Evolutionary conservation across 495 filamentous ascomycete species (phyloP), one percentile per base, ranked within the genome.

Genomic region (Acidomyces sp.): DNA sequence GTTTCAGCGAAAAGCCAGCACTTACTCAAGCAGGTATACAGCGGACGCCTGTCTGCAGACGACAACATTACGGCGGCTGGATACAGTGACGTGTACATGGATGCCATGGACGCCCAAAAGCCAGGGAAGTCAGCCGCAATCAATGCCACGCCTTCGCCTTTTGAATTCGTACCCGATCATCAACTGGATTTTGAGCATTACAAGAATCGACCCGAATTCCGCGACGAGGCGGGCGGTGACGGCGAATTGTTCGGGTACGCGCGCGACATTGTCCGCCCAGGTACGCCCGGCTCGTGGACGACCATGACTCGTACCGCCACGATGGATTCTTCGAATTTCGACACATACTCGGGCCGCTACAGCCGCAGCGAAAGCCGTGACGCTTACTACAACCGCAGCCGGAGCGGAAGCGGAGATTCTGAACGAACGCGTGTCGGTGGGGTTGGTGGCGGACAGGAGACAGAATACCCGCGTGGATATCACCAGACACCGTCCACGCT

Each of bases 181-280:
- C 75, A 85, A n/a, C 80, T 95, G 48, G 88, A 97, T 53, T 95
- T 96, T 54, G 75, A 77, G 34, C 86, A 86, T 60, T 95, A 74
- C 68, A 95, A 92, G 60, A 72, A 90, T 51, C 74, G 85, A 0
- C 70, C 77, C 11, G 87, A 95, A 47, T 97, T 97, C 65, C 74
- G 74, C 1, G 82, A 83, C 6, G 85, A 93, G 33, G 78, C 83
- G 51, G 85, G 85, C 15, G 88, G 82, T 7, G 78, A 80, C 18
- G 62, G 62, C n/a, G 62, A 63, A 13, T 40, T 60, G 12, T 63
- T 55, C 36, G 58, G 58, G 17, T 51, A 37, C 5, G 41, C 49
- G 13, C 23, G 32, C 1, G 54, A 59, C 29, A 44, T 56, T 17
- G 41, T 39, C 9, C 43, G 55, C 0, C 53, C 60, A 2, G 56